A percentile compares a stretch with the other conserved stretches of the same genome.
These are phyloP conservation scores for Ramaria sp. DNA, from an alignment of 768 basidiomycete genomes.

Conservation along the genomic window DNA sequence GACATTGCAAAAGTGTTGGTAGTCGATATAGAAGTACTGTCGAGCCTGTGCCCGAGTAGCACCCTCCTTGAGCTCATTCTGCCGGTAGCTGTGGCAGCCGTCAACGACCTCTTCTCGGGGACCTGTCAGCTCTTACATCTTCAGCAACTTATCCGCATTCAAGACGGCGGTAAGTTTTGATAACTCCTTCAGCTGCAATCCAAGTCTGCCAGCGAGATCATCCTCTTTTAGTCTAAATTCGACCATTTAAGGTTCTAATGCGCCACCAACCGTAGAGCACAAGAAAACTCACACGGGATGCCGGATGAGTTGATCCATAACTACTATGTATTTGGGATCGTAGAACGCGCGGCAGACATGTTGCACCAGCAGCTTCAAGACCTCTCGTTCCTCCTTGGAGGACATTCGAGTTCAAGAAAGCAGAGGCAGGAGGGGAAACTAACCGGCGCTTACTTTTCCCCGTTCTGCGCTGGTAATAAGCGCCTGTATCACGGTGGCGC, in stretches of 20 bases:
- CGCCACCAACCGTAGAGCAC: constrained; percentile 17
- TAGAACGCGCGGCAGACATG: constrained; percentile 92
- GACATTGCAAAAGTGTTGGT: constrained; percentile 91
- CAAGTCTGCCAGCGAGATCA: constrained; percentile 84
- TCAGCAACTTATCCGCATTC: constrained; percentile 63
- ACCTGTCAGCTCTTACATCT: constrained; percentile 1
- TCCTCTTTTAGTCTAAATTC: constrained; percentile 75
- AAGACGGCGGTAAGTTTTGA: constrained; percentile 81
- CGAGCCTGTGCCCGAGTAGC: constrained; percentile 79
- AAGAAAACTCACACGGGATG: constrained; percentile 79
- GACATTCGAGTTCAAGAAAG: constrained; percentile 12
- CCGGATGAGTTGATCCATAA: constrained; percentile 88
- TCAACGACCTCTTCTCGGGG: constrained; percentile 2
- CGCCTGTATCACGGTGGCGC: too few species aligned
- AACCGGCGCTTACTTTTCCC: neutral
- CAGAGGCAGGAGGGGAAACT: neutral
- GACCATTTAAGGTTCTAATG: constrained; percentile 14
- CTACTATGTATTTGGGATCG: constrained; percentile 82
- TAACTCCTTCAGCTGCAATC: constrained; percentile 80
- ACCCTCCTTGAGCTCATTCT: constrained; percentile 86
- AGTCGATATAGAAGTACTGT: constrained; percentile 95
- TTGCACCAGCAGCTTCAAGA: constrained; percentile 79
- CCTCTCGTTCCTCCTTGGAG: constrained; percentile 68
- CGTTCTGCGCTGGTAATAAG: constrained; percentile 9
- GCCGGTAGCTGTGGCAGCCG: constrained; percentile 53